phyloP scores from a whole-genome alignment of 805 yeast species.

The Hyphopichia homilentoma region DNA sequence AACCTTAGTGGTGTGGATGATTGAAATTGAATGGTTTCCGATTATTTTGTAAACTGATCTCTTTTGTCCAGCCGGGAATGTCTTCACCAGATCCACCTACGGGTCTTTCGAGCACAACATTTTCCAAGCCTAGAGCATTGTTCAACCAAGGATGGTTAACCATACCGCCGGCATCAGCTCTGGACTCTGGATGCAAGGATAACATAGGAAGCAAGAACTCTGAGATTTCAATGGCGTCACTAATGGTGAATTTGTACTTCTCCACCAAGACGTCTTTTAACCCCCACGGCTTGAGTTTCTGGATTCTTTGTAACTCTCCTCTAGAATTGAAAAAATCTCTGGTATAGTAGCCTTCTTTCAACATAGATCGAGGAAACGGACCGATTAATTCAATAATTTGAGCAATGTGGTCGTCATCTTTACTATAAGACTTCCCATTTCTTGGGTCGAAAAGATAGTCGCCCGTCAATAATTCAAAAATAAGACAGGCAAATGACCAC shows the following conservation, averaged over 20 bases:
- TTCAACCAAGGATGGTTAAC: slow-evolving; percentile 81
- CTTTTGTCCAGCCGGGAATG: slow-evolving; percentile 86
- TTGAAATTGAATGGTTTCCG: no score
- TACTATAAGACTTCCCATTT: slow-evolving; percentile 68
- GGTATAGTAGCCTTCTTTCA: slow-evolving; percentile 59
- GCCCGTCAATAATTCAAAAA: slow-evolving; percentile 89
- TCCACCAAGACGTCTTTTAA: slow-evolving; percentile 76
- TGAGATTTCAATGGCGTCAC: slow-evolving; percentile 68
- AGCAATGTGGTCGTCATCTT: slow-evolving; percentile 95
- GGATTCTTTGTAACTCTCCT: slow-evolving; percentile 74
- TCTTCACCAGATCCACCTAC: slow-evolving; percentile 81
- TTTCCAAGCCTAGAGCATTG: slow-evolving; percentile 75
- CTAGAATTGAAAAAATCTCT: slow-evolving; percentile 60
- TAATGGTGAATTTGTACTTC: slow-evolving; percentile 70
- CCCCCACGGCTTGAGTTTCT: slow-evolving; percentile 86
- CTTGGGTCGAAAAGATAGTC: slow-evolving; percentile 93
- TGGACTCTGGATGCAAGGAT: slow-evolving; percentile 63
- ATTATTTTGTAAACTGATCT: slow-evolving; percentile 38
- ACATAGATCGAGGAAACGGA: slow-evolving; percentile 54
- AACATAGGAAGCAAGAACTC: slow-evolving; percentile 86
- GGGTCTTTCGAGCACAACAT: slow-evolving; percentile 66
- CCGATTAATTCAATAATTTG: slow-evolving; percentile 87
- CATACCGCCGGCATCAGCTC: slow-evolving; percentile 97
- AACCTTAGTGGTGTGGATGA: slow-evolving; percentile 8
- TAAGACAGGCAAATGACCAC: slow-evolving; percentile 93